These are phyloP conservation scores for Saccharum officinarum DNA, from an alignment of 176 grass and related monocot species.

Conservation along the genomic window DNA sequence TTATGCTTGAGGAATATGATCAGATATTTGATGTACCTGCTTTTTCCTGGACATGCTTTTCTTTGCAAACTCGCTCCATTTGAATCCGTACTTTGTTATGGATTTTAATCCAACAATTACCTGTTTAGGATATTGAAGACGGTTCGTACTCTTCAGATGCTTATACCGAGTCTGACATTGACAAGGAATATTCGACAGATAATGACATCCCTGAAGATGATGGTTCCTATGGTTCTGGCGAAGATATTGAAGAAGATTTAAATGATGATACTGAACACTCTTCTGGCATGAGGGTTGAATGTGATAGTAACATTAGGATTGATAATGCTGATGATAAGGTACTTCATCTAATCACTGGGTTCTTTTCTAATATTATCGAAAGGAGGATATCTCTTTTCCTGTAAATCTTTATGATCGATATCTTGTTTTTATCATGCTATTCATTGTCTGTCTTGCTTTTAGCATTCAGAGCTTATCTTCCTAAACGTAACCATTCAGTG, in stretches of 20 bases:
- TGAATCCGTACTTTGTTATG: slow-evolving; percentile 30
- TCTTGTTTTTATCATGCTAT: background rate
- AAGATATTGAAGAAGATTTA: slow-evolving; percentile 56
- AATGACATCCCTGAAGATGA: slow-evolving; percentile 75
- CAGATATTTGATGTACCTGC: slow-evolving; percentile 79
- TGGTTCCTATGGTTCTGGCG: slow-evolving; percentile 57
- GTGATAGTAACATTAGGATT: slow-evolving; percentile 37
- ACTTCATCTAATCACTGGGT: slow-evolving; percentile 30
- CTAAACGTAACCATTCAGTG: background rate
- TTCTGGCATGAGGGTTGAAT: slow-evolving; percentile 45
- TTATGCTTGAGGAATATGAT: slow-evolving; percentile 89
- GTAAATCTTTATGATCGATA: slow-evolving; percentile 23
- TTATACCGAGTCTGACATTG: slow-evolving; percentile 85
- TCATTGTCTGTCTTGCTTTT: background rate
- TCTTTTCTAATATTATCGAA: slow-evolving; percentile 20
- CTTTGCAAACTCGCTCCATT: slow-evolving; percentile 19
- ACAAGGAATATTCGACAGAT: slow-evolving; percentile 72
- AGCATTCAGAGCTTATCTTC: background rate
- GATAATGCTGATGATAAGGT: slow-evolving; percentile 56
- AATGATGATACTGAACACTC: slow-evolving; percentile 53
- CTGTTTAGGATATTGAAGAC: slow-evolving; percentile 70
- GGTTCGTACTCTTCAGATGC: slow-evolving; percentile 73
- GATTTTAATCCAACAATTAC: slow-evolving; percentile 41
- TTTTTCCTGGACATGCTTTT: slow-evolving; percentile 32
- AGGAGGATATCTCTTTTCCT: slow-evolving; percentile 7